Base-by-base conservation (phyloP, 371 early-diverging fungal species). In the Polyrhizophydium stewartii region DNA sequence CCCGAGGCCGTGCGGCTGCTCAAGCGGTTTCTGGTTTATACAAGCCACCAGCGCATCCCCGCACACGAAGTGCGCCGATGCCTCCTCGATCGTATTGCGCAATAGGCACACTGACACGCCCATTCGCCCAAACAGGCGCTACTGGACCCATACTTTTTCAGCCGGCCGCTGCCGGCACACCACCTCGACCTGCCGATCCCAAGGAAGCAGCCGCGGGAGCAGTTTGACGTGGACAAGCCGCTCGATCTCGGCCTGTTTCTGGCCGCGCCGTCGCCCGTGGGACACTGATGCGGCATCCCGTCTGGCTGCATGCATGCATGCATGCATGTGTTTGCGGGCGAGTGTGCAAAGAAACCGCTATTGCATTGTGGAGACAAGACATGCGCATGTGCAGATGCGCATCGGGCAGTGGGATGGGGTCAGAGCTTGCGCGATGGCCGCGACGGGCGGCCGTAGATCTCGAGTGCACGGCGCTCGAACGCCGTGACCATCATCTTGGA, bases 401-500 rank as follows among this genome's bases (percentile, higher is more conserved):
- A n/a, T n/a, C n/a, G n/a, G n/a, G n/a, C n/a, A n/a, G n/a, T n/a
- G n/a, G n/a, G n/a, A n/a, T n/a, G n/a, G n/a, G n/a, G n/a, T 47
- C 10, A 47, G 7, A 47, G 28, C 49, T 47, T 47, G 49, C 3
- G 22, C 22, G 49, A 47, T 16, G 7, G 25, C 3, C 49, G 49
- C 1, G 60, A 22, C 25, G 61, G 56, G 17, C 21, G 49, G 6
- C 74, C 74, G 52, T 89, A 90, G 19, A 89, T 78, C 0, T 69
- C 51, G 21, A 75, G 64, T 40, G 90, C 88, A 19, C 89, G 76
- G 41, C 79, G 68, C 51, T 85, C 79, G 72, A 91, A 92, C 0
- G 91, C 90, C 28, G 72, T 64, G 3, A 91, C 70, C 87, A 88
- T 92, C 72, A 81, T 72, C 56, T 78, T 78, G 57, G 86, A 83